A percentile compares a stretch with the other conserved stretches of the same genome.
phyloP scores from a whole-genome alignment of 805 yeast species.

The Candida montana region DNA sequence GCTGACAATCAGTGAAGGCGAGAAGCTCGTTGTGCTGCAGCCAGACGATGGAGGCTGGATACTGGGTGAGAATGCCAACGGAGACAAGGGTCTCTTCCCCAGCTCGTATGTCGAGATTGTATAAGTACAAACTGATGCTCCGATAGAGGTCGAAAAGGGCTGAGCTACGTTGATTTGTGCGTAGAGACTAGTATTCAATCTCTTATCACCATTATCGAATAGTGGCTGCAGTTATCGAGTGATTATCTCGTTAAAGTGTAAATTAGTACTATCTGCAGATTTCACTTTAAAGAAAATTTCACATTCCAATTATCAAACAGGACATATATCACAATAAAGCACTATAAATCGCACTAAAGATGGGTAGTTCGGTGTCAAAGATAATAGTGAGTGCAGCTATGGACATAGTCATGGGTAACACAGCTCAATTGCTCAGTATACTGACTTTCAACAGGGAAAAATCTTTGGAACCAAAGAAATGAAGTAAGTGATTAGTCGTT shows the following conservation, averaged over 20 bases:
- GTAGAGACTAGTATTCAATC: too few relatives aligned
- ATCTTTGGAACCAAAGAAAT: slow-evolving; percentile 50
- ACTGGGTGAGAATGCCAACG: slow-evolving; percentile 66
- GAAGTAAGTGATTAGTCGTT: too few relatives aligned
- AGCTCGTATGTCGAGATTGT: slow-evolving; percentile 48
- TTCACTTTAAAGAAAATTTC: too few relatives aligned
- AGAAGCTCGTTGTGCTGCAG: slow-evolving; percentile 58
- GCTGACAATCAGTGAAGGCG: slow-evolving; percentile 66
- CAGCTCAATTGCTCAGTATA: neutral
- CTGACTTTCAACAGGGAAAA: slow-evolving; percentile 26
- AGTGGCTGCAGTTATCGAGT: too few relatives aligned
- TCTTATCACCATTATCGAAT: too few relatives aligned
- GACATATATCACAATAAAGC: neutral
- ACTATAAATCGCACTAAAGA: slow-evolving; percentile 6
- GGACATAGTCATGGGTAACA: neutral
- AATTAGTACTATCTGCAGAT: too few relatives aligned
- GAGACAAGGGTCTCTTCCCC: slow-evolving; percentile 68
- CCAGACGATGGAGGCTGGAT: slow-evolving; percentile 95
- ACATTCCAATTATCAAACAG: neutral
- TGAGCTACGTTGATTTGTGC: too few relatives aligned
- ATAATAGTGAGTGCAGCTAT: slow-evolving; percentile 24
- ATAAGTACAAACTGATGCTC: slow-evolving; percentile 14
- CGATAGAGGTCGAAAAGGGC: too few relatives aligned
- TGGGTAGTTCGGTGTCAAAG: slow-evolving; percentile 31
- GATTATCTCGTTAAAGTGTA: too few relatives aligned